These are phyloP conservation scores for Pleodorina starrii DNA, from an alignment of 139 green algal species.

Conservation along the genomic window DNA sequence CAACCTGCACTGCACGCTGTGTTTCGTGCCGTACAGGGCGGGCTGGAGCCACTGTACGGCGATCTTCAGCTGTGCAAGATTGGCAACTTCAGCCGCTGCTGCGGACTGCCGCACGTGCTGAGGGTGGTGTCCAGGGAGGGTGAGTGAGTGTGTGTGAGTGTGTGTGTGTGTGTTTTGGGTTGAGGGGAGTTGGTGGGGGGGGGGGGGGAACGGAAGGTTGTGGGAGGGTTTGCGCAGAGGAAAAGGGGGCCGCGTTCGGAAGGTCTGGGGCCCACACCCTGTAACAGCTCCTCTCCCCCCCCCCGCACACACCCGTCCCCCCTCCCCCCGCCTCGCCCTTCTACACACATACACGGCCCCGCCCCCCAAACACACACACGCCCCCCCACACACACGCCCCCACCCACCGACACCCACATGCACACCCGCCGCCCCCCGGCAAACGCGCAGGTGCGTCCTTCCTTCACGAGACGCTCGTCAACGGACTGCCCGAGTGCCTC, in stretches of 20 bases:
- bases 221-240: no score
- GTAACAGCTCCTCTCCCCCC: neutral
- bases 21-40: no score
- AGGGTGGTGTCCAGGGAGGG: slow-evolving; percentile 61
- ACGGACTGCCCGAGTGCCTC: slow-evolving; percentile 65
- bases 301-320: neutral
- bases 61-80: slow-evolving; percentile 62
- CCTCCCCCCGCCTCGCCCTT: no score
- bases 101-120: slow-evolving; percentile 71
- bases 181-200: no score
- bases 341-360: neutral
- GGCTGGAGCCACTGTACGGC: slow-evolving; percentile 60
- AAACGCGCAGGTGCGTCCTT: slow-evolving; percentile 54
- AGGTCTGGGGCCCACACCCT: neutral
- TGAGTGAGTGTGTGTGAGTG: no score
- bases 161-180: no score
- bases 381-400: no score
- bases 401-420: neutral
- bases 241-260: no score
- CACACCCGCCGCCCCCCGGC: neutral
- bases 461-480: slow-evolving; percentile 55
- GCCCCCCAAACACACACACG: neutral
- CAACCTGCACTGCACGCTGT: no score
- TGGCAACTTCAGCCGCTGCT: slow-evolving; percentile 37
- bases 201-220: no score